phyloP scores from a whole-genome alignment of 148 eudicot genomes.

The Pouteria glomerata region DNA sequence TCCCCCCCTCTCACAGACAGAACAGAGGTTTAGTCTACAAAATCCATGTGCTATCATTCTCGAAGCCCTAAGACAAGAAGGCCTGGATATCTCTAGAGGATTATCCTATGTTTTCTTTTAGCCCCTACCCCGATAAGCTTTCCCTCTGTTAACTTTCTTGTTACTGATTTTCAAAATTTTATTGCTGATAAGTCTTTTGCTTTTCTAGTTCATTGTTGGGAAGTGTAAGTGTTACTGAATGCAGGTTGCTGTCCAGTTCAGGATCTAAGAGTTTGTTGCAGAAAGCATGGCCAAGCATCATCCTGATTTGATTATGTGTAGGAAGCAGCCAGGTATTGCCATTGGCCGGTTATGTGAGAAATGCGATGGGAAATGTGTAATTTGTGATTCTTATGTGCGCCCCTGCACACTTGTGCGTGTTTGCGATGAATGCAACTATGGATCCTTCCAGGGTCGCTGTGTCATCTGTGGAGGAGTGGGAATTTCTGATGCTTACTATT shows the following conservation, averaged over 20 bases:
- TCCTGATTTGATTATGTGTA: constrained; percentile 83
- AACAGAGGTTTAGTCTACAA: too few relatives aligned
- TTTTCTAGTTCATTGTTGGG: not conserved
- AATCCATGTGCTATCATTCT: too few relatives aligned
- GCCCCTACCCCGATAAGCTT: too few relatives aligned
- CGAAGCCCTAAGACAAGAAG: too few relatives aligned
- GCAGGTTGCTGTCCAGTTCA: constrained; percentile 9
- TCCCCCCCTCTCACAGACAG: too few relatives aligned
- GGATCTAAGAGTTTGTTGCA: constrained; percentile 6
- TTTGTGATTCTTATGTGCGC: constrained; percentile 80
- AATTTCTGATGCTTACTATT: constrained; percentile 76
- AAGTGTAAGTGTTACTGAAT: not conserved
- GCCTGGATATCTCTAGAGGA: too few relatives aligned
- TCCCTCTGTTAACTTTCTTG: too few relatives aligned
- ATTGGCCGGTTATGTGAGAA: constrained; percentile 80
- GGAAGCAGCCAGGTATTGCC: constrained; percentile 82
- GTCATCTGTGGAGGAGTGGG: constrained; percentile 85
- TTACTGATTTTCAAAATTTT: not conserved
- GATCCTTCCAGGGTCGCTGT: constrained; percentile 80
- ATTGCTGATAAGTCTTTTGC: not conserved
- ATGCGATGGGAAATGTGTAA: constrained; percentile 74
- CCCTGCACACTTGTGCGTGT: constrained; percentile 79
- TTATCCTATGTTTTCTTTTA: too few relatives aligned
- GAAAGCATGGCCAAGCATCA: constrained; percentile 83
- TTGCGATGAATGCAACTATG: constrained; percentile 82